Base-by-base conservation (phyloP, 257 asterid genomes). In the Ehretia macrophylla region DNA sequence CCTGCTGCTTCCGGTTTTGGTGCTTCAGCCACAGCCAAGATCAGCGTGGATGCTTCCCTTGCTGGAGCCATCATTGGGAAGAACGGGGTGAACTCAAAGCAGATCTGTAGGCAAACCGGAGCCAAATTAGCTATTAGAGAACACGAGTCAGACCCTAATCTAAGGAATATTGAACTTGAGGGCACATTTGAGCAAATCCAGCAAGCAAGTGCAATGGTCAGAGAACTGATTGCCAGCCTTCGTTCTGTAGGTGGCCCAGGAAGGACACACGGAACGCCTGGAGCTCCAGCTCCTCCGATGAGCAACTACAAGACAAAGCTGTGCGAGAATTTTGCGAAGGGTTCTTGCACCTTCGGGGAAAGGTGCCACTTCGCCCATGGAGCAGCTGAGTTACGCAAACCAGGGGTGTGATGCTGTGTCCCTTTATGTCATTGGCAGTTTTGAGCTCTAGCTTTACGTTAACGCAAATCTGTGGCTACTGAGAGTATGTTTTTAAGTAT, bases 281-380 rank as follows among this genome's bases (percentile, higher is more conserved):
- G 81, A 23, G 88, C 81, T n/a, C 72, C 85, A 1, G 73, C 85
- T 10, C 59, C 82, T 51, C 63, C 71, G 0, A 75, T 77, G 17
- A 81, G 79, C 81, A 83, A 83, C 77, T 85, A 51, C 65, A 90
- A 85, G 84, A 88, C 95, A 0, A 91, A 85, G 77, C 74, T 85
- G 0, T 91, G 98, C 42, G 95, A 85, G 79, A 88, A 88, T 50
- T 91, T 85, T 47, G 21, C 76, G 4, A 85, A 82, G 53, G 98
- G 98, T 22, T 77, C 93, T 6, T 91, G 98, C 78, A 91, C 98
- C 0, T 91, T 91, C 32, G 98, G 93, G 16, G 96, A 85, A 10
- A 72, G 90, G 83, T 91, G 98, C 68, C 95, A 91, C 68, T 91
- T 91, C 45, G 98, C 98, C 5, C 98, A 91, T n/a, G 98, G 98